Evolutionary conservation across 441 rosid species (phyloP).

Genomic region (Erodium moschatum): DNA sequence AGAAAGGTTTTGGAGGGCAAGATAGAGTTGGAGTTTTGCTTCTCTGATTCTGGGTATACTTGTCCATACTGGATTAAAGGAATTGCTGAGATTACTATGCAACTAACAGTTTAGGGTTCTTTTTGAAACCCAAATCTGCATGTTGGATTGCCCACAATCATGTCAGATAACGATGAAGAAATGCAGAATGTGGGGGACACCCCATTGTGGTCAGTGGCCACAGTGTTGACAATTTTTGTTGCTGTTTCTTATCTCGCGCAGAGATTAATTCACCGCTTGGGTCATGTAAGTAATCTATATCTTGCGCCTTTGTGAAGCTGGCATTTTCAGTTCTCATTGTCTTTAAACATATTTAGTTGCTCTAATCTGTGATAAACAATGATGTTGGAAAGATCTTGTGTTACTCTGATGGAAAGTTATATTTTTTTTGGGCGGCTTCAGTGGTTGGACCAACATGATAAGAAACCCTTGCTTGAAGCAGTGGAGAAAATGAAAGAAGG

Average conservation of each 20-base stretch:
- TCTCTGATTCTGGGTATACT: background rate
- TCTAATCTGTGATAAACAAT: background rate
- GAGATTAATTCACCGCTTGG: slow-evolving; percentile 60
- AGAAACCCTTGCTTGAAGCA: background rate
- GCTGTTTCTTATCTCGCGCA: slow-evolving; percentile 70
- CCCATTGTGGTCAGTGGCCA: slow-evolving; percentile 91
- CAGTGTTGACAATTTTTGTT: slow-evolving; percentile 68
- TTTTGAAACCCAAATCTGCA: slow-evolving; percentile 13
- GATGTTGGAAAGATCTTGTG: background rate
- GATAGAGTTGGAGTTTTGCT: slow-evolving; percentile 3
- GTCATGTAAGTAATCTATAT: slow-evolving; percentile 41
- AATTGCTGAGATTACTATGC: background rate
- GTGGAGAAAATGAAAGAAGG: background rate
- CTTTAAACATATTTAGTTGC: background rate
- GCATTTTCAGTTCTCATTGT: background rate
- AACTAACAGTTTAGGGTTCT: background rate
- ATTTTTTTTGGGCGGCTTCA: background rate
- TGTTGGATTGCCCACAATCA: slow-evolving; percentile 19
- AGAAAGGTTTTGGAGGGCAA: slow-evolving; percentile 11
- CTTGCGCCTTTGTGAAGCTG: background rate
- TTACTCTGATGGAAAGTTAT: slow-evolving; percentile 10
- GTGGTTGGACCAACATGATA: background rate
- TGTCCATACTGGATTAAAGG: background rate
- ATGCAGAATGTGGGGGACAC: slow-evolving; percentile 65
- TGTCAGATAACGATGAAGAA: slow-evolving; percentile 36